Conservation (phyloP, 2,329 filamentous ascomycete genomes). For the Penicillium sp. region DNA sequence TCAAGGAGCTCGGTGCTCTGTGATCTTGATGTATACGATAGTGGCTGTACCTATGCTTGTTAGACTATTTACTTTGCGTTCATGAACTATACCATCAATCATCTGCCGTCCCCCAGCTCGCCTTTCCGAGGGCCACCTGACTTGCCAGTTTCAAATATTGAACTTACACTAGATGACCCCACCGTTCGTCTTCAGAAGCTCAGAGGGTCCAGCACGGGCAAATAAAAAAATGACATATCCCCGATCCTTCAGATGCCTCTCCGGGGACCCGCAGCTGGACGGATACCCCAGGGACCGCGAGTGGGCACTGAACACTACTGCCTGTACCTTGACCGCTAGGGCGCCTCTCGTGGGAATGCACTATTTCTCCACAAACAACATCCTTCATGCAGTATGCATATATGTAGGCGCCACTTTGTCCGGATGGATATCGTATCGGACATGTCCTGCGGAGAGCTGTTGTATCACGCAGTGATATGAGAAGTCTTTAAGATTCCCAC, state of each 20-base stretch:
- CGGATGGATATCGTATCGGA: neutral
- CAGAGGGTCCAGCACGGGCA: neutral
- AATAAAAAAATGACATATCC: neutral
- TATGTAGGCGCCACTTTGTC: neutral
- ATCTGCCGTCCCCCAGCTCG: neutral
- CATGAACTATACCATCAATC: conserved; percentile 1
- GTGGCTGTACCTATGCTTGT: conserved; percentile 25
- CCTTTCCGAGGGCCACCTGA: neutral
- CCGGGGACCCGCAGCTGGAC: neutral
- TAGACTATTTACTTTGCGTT: conserved; percentile 2
- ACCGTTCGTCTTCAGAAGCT: neutral
- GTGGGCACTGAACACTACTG: no score
- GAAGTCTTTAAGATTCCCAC: neutral
- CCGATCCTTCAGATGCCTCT: neutral
- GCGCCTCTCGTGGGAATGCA: neutral
- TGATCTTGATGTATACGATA: conserved; percentile 47
- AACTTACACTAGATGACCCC: neutral
- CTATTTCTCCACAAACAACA: neutral
- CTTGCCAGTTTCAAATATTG: neutral
- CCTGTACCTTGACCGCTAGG: neutral
- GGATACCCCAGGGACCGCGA: no score
- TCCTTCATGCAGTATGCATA: neutral
- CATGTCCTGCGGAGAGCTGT: neutral
- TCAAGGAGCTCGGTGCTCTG: conserved; percentile 94
- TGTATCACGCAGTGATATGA: neutral